These are phyloP conservation scores for Amanita subjunquillea DNA, from an alignment of 768 basidiomycete species.

Conservation along the genomic window DNA sequence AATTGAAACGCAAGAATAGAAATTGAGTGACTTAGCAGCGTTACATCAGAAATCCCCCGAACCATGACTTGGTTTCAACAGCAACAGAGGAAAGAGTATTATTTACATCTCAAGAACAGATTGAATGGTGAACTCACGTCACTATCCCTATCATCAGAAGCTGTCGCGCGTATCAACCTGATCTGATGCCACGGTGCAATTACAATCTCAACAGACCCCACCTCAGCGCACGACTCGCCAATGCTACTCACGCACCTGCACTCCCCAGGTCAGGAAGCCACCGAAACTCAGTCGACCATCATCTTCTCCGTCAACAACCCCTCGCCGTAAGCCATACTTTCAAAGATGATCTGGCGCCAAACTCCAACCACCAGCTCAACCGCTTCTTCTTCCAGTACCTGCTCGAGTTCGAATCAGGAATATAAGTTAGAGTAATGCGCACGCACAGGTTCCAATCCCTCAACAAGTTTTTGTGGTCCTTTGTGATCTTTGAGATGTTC, in stretches of 20 bases:
- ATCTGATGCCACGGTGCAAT: slow-evolving; percentile 11
- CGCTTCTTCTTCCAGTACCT: slow-evolving; percentile 94
- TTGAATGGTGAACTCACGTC: slow-evolving; percentile 52
- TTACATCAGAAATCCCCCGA: neutral
- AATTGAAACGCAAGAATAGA: neutral
- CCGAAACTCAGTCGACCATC: slow-evolving; percentile 51
- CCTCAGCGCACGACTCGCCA: slow-evolving; percentile 34
- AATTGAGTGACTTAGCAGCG: neutral
- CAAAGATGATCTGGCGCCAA: slow-evolving; percentile 91
- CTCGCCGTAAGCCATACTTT: slow-evolving; percentile 89
- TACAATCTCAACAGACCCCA: slow-evolving; percentile 21
- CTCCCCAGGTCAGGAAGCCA: slow-evolving; percentile 24
- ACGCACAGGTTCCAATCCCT: slow-evolving; percentile 86
- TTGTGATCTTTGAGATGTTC: slow-evolving; percentile 93
- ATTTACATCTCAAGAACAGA: slow-evolving; percentile 34
- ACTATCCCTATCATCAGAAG: slow-evolving; percentile 8
- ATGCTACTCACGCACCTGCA: slow-evolving; percentile 54
- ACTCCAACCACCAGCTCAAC: slow-evolving; percentile 63
- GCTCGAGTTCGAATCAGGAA: slow-evolving; percentile 6
- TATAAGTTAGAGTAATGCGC: neutral
- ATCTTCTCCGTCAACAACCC: slow-evolving; percentile 80
- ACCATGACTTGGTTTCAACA: neutral
- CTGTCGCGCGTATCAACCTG: slow-evolving; percentile 1
- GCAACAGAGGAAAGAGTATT: slow-evolving; percentile 24
- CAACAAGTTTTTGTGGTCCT: slow-evolving; percentile 72